Evolutionary conservation across 345 rosid species (phyloP), one percentile per base, ranked within the genome.

Genomic region (Lumnitzera racemosa): DNA sequence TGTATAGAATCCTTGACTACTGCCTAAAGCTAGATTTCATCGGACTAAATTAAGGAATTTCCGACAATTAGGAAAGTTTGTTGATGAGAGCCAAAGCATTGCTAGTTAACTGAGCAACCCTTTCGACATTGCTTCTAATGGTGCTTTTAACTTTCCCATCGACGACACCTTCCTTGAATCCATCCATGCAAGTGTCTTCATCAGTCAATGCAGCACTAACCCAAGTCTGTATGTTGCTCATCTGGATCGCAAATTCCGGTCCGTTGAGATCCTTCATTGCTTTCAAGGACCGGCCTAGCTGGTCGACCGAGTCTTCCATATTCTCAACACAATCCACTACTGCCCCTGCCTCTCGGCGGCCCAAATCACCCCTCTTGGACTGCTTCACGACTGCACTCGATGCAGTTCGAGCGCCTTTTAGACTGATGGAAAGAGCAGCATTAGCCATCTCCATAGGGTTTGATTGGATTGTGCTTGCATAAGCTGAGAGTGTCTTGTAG

Each of bases 191-290:
- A 0, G 20, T 72, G 53, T 72, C 72, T 62, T 75, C 76, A 54
- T 75, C 64, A 3, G 85, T 77, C 61, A 78, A 62, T 3, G 85
- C 85, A 58, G 85, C 78, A 60, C 78, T 81, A 27, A 75, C 80
- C 85, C 80, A 75, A 12, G 80, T 77, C 54, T 70, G 64, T n/a
- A 81, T 75, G 20, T 20, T 61, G 15, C 67, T 56, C 64, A 72
- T 70, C 54, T 72, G 55, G 52, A 69, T 25, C 17, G 60, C 61
- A 24, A 81, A 77, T 46, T 67, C 76, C 13, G 76, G 73, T 11
- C 76, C 82, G 41, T 61, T 47, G 15, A 72, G 59, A 27, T 68
- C 60, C 61, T 53, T 69, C 82, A 78, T 73, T 56, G 68, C 61
- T 11, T 13, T 50, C 70, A 75, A 13, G 24, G 78, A 77, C 51